Conservation (phyloP, 805 yeast species). For the Debaryomyces tyrocola region DNA sequence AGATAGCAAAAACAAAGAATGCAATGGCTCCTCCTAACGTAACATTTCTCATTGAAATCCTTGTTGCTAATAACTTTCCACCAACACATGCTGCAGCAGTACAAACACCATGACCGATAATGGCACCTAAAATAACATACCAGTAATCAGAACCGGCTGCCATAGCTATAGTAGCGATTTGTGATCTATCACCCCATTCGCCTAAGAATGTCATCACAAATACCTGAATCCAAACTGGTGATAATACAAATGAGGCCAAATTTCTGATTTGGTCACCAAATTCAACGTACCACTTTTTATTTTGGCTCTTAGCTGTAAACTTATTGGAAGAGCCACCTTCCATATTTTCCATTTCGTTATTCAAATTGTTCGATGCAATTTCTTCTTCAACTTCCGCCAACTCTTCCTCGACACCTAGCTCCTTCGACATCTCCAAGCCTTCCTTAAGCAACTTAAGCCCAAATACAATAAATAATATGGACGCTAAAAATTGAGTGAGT, state of each 20-base stretch:
- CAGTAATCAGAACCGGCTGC: constrained; percentile 95
- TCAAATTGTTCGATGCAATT: constrained; percentile 62
- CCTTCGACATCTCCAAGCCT: constrained; percentile 78
- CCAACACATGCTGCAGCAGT: constrained; percentile 91
- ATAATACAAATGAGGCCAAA: constrained; percentile 62
- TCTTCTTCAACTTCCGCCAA: constrained; percentile 97
- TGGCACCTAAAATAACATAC: constrained; percentile 85
- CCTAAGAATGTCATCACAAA: constrained; percentile 95
- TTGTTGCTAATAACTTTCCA: constrained; percentile 86
- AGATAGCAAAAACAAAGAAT: constrained; percentile 76
- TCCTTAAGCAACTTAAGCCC: constrained; percentile 76
- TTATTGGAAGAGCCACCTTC: constrained; percentile 51
- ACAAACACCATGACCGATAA: constrained; percentile 85
- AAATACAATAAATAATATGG: constrained; percentile 75
- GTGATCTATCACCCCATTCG: constrained; percentile 99
- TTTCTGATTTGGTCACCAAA: constrained; percentile 46
- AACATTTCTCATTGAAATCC: constrained; percentile 87
- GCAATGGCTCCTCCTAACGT: constrained; percentile 90
- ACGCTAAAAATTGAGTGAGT: constrained; percentile 79
- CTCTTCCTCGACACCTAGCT: constrained; percentile 90
- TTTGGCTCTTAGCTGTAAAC: constrained; percentile 9
- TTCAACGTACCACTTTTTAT: constrained; percentile 27
- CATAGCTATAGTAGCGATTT: constrained; percentile 97
- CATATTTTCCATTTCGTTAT: constrained; percentile 48
- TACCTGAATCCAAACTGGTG: constrained; percentile 92